Evolutionary conservation across 768 basidiomycete species (phyloP), one percentile per base, ranked within the genome.

Genomic region (Mycena latifolia): DNA sequence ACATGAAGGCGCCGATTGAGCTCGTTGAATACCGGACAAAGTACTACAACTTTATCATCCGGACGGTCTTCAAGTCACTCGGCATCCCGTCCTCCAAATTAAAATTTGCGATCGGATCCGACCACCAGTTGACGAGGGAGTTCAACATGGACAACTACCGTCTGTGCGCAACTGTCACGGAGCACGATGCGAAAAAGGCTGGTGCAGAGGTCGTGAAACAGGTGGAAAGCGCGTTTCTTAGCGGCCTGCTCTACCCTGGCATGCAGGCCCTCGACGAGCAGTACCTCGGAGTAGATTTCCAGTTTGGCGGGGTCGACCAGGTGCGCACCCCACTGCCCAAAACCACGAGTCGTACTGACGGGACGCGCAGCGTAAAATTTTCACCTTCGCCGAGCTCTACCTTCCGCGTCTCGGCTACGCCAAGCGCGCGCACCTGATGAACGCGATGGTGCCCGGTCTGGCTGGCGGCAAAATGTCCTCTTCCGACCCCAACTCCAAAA

Each of bases 131-230:
- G 63, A 89, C 90, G 0, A 85, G 83, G 41, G 95, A 97, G 69
- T 99, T 97, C 85, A 98, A 91, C 72, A 84, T 98, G 73, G 98
- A 99, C 80, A 93, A 96, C 74, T 99, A 95, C 88, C 87, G 87
- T 72, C 87, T 99, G 53, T 93, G 92, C 72, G 89, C 96, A n/a
- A 91, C 89, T 64, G 95, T 97, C 22, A 89, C 94, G 2, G 95
- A 98, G 71, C 96, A 97, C 77, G 98, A 99, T 71, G 95, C 97
- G 27, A 97, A 97, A 77, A 98, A 98, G 78, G 98, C 98, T 0
- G 98, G 98, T 7, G 96, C 98, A 2, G 98, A 99, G 77, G 98
- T 99, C 61, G 98, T 99, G 71, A 99, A 99, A 78, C 97, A 98
- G 78, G 93, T 96, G 7, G 93, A 95, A 66, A 95, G 92, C 73